Evolutionary conservation across 2,329 filamentous ascomycete species (phyloP).

Genomic region (Aphanoascus verrucosus): DNA sequence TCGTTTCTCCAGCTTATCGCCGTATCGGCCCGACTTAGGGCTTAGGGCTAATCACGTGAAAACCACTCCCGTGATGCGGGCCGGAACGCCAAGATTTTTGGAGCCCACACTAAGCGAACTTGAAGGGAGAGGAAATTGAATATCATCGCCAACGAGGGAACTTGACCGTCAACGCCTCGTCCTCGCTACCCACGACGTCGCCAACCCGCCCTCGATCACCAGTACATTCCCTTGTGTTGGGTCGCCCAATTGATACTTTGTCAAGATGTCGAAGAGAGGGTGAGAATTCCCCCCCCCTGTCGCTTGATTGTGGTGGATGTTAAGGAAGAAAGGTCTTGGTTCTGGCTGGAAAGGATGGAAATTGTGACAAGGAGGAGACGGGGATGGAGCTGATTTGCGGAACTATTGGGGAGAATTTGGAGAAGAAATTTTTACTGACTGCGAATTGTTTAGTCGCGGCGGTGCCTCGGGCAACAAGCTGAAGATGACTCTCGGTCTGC

Average conservation of each 20-base stretch:
- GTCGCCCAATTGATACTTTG: conserved; percentile 30
- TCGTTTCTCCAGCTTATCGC: background rate
- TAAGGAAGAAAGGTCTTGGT: background rate
- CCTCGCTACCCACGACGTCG: conserved; percentile 17
- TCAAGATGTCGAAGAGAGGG: conserved; percentile 44
- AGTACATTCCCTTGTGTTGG: conserved; percentile 21
- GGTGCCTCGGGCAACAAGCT: conserved; percentile 99
- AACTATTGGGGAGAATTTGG: background rate
- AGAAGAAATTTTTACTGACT: conserved; percentile 4
- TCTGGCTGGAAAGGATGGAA: background rate
- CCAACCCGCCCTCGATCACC: background rate
- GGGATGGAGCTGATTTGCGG: background rate
- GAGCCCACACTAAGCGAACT: conserved; percentile 38
- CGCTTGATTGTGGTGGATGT: conserved; percentile 10
- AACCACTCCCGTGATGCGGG: conserved; percentile 14
- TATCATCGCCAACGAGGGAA: conserved; percentile 16
- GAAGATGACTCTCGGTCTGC: conserved; percentile 99
- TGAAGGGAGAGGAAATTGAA: conserved; percentile 23
- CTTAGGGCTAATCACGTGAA: conserved; percentile 28
- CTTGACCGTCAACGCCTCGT: conserved; percentile 20
- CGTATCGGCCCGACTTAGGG: conserved; percentile 17
- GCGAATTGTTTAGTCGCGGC: conserved; percentile 46
- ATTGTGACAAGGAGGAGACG: background rate
- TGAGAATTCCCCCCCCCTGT: conserved; percentile 23
- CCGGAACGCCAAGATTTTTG: conserved; percentile 34